A percentile compares a stretch with the other conserved stretches of the same genome.
Evolutionary conservation across 306 rosid species (phyloP).

Genomic region (Herpetospermum pedunculosum): DNA sequence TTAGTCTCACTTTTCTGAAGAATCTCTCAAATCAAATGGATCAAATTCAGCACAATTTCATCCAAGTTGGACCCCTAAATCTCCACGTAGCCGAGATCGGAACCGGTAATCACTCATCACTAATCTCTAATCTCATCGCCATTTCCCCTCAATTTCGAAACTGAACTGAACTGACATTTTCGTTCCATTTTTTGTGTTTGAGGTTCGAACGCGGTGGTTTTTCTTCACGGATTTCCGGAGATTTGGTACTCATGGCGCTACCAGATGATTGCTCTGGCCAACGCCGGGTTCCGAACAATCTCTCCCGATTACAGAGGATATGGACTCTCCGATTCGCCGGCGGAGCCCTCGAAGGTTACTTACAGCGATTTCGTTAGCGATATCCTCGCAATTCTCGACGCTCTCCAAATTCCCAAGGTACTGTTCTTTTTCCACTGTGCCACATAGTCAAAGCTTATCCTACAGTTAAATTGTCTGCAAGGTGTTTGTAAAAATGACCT

Average conservation of each 20-base stretch:
- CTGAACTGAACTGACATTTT: too few relatives aligned
- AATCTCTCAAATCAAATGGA: constrained; percentile 15
- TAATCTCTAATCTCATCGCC: too few relatives aligned
- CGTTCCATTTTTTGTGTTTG: too few relatives aligned
- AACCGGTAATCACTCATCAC: constrained; percentile 28
- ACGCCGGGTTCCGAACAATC: constrained; percentile 54
- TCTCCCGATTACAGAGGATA: constrained; percentile 64
- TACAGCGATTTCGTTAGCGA: constrained; percentile 26
- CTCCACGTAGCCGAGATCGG: constrained; percentile 64
- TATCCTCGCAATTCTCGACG: constrained; percentile 43
- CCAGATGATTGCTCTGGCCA: constrained; percentile 63
- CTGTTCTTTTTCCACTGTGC: background rate
- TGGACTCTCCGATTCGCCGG: constrained; percentile 59
- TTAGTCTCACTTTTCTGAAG: too few relatives aligned
- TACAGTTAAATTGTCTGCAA: background rate
- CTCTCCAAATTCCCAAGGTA: constrained; percentile 44
- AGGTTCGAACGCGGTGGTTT: constrained; percentile 54
- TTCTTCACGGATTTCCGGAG: constrained; percentile 76
- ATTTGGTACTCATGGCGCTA: constrained; percentile 96
- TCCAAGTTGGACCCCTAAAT: constrained; percentile 33
- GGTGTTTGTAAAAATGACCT: background rate
- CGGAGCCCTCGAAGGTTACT: constrained; percentile 31
- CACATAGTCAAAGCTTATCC: too few relatives aligned
- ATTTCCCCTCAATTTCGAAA: too few relatives aligned
- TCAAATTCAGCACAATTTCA: constrained; percentile 50